Evolutionary conservation across 306 rosid species (phyloP).

Genomic region (Luffa aegyptiaca): DNA sequence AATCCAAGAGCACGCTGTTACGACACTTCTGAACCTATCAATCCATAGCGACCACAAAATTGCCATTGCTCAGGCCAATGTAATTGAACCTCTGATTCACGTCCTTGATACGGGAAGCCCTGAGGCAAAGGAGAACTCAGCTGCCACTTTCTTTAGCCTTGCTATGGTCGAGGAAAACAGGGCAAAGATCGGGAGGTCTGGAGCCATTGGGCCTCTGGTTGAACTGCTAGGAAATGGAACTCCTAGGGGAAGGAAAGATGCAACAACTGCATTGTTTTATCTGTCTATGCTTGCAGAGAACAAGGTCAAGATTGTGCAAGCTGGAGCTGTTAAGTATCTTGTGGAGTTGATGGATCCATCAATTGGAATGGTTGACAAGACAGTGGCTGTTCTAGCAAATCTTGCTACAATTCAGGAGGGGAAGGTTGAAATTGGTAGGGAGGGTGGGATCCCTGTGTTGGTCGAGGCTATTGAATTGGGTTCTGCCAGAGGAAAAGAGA

Average conservation of each 20-base stretch:
- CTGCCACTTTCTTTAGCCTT: conserved; percentile 96
- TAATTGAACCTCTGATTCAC: conserved; percentile 78
- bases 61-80: conserved; percentile 69
- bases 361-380: conserved; percentile 95
- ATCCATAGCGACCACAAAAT: conserved; percentile 74
- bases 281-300: conserved; percentile 82
- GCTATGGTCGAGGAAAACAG: conserved; percentile 91
- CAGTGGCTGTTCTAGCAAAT: conserved; percentile 92
- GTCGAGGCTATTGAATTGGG: conserved; percentile 98
- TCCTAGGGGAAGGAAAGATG: conserved; percentile 96
- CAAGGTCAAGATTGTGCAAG: conserved; percentile 77
- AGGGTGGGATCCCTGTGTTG: conserved; percentile 77
- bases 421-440: conserved; percentile 60
- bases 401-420: conserved; percentile 90
- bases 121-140: conserved; percentile 94
- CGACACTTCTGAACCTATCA: conserved; percentile 90
- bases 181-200: conserved; percentile 78
- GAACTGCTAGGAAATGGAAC: conserved; percentile 88
- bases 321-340: conserved; percentile 89
- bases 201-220: conserved; percentile 80
- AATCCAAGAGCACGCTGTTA: conserved; percentile 91
- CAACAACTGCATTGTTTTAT: conserved; percentile 92
- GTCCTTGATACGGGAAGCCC: conserved; percentile 87
- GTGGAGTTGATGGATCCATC: conserved; percentile 99
- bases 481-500: conserved; percentile 91